These are phyloP conservation scores for Spirogloea muscicola DNA, from an alignment of 139 green algal genomes.

Conservation along the genomic window DNA sequence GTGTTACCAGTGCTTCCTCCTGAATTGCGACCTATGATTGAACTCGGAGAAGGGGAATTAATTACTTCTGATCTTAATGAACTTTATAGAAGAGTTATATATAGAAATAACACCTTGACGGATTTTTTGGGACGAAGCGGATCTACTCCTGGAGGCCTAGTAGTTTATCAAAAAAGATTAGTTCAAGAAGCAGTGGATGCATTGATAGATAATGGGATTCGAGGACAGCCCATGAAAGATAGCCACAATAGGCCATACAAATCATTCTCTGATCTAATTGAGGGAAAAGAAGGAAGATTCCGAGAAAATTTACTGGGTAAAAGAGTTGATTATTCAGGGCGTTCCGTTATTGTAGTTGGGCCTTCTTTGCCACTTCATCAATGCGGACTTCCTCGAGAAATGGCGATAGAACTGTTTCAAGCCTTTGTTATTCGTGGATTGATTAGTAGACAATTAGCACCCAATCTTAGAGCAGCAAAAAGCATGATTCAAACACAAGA, in stretches of 20 bases:
- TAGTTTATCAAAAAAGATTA: no score
- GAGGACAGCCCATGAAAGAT: conserved; percentile 26
- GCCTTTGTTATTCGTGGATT: conserved; percentile 61
- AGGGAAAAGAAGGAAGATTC: conserved; percentile 66
- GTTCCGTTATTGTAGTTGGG: conserved; percentile 67
- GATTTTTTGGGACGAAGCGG: neutral
- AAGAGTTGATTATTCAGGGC: conserved; percentile 67
- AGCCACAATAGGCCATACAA: conserved; percentile 51
- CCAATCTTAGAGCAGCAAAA: conserved; percentile 54
- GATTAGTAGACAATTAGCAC: conserved; percentile 46
- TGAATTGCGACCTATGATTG: neutral
- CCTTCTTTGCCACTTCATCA: conserved; percentile 61
- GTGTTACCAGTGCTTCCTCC: conserved; percentile 8
- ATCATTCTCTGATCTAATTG: conserved; percentile 59
- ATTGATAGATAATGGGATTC: conserved; percentile 57
- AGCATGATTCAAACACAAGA: conserved; percentile 50
- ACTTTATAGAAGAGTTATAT: conserved; percentile 2
- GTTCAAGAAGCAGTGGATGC: conserved; percentile 2
- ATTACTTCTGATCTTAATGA: conserved; percentile 19
- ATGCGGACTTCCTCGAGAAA: conserved; percentile 68
- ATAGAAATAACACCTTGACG: conserved; percentile 8
- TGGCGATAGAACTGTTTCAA: conserved; percentile 67
- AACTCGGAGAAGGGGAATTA: neutral
- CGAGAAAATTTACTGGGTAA: conserved; percentile 65
- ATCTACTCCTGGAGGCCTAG: no score